A percentile compares a stretch with the other conserved stretches of the same genome.
These are phyloP conservation scores for Sedum album DNA, from an alignment of 164 flowering plant genomes.

Conservation along the genomic window DNA sequence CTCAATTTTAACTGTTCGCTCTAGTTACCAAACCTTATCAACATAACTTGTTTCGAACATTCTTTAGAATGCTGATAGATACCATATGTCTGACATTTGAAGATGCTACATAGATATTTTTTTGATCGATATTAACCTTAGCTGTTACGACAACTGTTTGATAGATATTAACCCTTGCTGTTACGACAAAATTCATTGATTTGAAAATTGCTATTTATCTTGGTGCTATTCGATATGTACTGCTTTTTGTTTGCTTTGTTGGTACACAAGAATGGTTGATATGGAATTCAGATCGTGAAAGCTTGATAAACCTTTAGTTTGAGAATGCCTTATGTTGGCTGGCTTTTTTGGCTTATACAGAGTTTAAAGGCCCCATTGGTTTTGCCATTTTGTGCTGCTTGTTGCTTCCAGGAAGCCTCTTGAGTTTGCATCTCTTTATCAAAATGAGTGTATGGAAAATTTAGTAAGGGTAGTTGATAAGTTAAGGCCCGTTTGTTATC, in stretches of 20 bases:
- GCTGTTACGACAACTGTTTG: neutral
- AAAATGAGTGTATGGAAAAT: neutral
- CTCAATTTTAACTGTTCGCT: neutral
- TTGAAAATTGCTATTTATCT: neutral
- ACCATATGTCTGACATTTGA: neutral
- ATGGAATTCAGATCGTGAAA: neutral
- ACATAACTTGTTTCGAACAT: neutral
- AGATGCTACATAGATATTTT: neutral
- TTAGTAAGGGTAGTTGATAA: neutral
- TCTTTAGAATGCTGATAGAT: neutral
- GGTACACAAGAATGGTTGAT: slow-evolving; percentile 1
- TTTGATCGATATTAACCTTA: neutral
- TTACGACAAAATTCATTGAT: neutral
- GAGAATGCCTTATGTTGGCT: neutral
- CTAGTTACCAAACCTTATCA: neutral
- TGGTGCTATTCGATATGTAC: neutral
- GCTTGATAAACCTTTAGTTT: neutral
- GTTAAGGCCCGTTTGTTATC: neutral
- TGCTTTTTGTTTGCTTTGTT: slow-evolving; percentile 1
- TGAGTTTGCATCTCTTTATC: neutral
- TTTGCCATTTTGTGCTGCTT: neutral
- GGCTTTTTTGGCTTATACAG: neutral
- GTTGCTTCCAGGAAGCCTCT: neutral
- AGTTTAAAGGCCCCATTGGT: neutral
- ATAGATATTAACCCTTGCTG: neutral